Evolutionary conservation across 805 yeast genomes (phyloP), one percentile per base, ranked within the genome.

Genomic region (Schizosaccharomyces octosporus): DNA sequence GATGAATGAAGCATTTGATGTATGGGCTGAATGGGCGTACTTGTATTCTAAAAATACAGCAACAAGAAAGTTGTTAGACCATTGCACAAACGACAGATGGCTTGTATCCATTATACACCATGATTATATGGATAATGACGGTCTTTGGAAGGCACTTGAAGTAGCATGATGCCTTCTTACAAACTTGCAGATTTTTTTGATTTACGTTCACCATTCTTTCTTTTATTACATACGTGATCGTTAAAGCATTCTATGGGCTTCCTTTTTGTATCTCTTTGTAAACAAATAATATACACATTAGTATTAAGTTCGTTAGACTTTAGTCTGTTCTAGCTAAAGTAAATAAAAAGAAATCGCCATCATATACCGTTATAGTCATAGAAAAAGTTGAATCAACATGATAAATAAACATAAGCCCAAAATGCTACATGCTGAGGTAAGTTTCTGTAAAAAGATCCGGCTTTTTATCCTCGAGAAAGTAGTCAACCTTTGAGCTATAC

Each of bases 11-110:
- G 95, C 95, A 0, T 93, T 87, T 72, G 78, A 81, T 62, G 84
- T 93, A 63, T 86, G 97, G 93, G 72, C 76, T 51, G 95, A 89
- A 70, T 93, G 99, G 99, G 85, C 84, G 59, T 77, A 83, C 65
- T 75, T 93, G 62, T 93, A 88, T 70, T 78, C 81, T 65, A 74
- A 72, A 72, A 70, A 71, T 66, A 72, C 72, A 61, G 72, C 72
- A 31, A 74, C 88, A n/a, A 79, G 77, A 67, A 72, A 79, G 59
- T 76, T 90, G 66, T 77, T 93, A 64, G 78, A 79, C 62, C 69
- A 74, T 21, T 76, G 87, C 43, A 77, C 81, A 69, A 76, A 81
- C 48, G 77, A 80, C 61, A 85, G 84, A 65, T 81, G 79, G 65
- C 75, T 93, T 66, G 87, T 88, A n/a, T 84, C 95, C 55, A 76